These are phyloP conservation scores for Umbelopsis ramanniana DNA, from an alignment of 192 early-diverging fungal genomes.

Conservation along the genomic window DNA sequence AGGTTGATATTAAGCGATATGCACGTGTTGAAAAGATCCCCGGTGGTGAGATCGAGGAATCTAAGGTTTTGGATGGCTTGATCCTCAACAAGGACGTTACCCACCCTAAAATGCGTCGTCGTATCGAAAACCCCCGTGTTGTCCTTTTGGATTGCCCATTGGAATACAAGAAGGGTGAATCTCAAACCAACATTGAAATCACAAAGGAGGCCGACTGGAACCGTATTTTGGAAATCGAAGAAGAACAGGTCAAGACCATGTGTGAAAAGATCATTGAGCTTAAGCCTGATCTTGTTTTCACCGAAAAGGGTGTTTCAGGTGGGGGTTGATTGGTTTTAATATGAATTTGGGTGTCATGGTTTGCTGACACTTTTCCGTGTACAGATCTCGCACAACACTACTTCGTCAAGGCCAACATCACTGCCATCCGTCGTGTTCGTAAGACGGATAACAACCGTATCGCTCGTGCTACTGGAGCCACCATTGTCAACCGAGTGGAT, in stretches of 20 bases:
- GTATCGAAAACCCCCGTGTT: conserved; percentile 95
- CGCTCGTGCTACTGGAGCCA: conserved; percentile 95
- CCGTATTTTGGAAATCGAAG: conserved; percentile 96
- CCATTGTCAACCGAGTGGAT: conserved; percentile 94
- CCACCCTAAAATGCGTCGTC: conserved; percentile 95
- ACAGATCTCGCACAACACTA: conserved; percentile 97
- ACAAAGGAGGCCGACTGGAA: conserved; percentile 97
- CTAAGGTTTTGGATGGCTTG: conserved; percentile 92
- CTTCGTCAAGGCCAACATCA: conserved; percentile 96
- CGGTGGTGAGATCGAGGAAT: conserved; percentile 97
- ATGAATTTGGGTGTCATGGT: conserved; percentile 6
- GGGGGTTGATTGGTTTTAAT: conserved; percentile 9
- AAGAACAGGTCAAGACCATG: conserved; percentile 97
- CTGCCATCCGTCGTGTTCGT: conserved; percentile 95
- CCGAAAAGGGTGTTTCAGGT: conserved; percentile 98
- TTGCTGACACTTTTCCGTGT: background rate
- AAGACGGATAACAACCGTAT: conserved; percentile 99
- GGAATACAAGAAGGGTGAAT: conserved; percentile 99
- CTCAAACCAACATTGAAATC: conserved; percentile 98
- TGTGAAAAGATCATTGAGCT: conserved; percentile 95
- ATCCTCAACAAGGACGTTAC: conserved; percentile 99
- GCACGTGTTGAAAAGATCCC: conserved; percentile 98
- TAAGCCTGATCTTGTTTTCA: conserved; percentile 98
- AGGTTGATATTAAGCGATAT: conserved; percentile 99
- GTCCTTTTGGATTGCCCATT: conserved; percentile 97